Base-by-base conservation (phyloP, 768 basidiomycete genomes). In the Tulasnella sp. region DNA sequence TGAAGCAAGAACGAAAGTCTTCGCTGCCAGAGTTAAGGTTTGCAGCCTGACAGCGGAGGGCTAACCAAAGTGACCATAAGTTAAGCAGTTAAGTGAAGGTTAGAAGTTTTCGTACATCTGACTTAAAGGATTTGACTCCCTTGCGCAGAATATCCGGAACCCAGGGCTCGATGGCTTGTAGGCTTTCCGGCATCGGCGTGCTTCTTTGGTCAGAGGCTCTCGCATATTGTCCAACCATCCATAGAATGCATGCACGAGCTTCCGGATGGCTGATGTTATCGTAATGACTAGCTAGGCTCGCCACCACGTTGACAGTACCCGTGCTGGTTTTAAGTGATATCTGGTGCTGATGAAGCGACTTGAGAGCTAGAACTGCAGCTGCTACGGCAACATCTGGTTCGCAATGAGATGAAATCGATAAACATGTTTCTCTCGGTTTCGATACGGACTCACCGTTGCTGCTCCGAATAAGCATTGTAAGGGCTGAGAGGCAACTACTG, bases 111-210 rank as follows among this genome's bases (percentile, higher is more conserved):
- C 84, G 45, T 79, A 92, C 94, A 87, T 97, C 95, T 58, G 86
- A 79, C 2, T 79, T 82, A 81, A 97, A 97, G 0, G 87, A 85
- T 81, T 91, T 94, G 2, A 89, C 90, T 5, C 88, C 84, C 79
- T 91, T 91, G n/a, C 97, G 85, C 14, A 99, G 83, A 5, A 97
- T 88, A 81, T 99, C 97, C 0, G 97, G 94, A 0, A 91, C 93
- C 93, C 93, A 96, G 38, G 87, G 86, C 5, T 85, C 89, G 9
- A 95, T 83, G 19, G 90, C 90, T 71, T 89, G 82, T 79, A 80
- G 40, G 1, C 88, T 85, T 0, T 85, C 82, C 22, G 82, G 78
- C 37, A 71, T 52, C 79, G 77, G 12, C 68, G 68, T 45, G 39
- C 74, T 77, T 77, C 40, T 75, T 67, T 40, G 75, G 34, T 79